Base-by-base conservation (phyloP, 2,329 filamentous ascomycete species). In the Fusarium napiforme region DNA sequence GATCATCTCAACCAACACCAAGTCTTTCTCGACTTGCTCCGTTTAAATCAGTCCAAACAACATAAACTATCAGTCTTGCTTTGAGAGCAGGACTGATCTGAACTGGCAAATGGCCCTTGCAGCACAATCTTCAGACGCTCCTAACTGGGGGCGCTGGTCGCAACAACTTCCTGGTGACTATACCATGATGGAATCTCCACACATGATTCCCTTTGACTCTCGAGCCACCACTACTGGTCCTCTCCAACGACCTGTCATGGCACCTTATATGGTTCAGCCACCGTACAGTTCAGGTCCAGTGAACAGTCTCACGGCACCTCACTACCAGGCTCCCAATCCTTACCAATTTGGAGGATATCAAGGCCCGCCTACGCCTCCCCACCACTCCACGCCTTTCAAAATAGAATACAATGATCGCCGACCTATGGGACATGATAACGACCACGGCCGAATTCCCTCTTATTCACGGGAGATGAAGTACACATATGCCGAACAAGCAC, bases 101-200 rank as follows among this genome's bases (percentile, higher is more conserved):
- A 58, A 65, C 42, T 63, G 50, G 62, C 74, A 77, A 72, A 83
- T 90, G 86, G 85, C 86, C 75, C 83, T 88, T 76, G 83, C 85
- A 64, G 81, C 84, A 78, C 84, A 86, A 77, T 79, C 84, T 62
- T 80, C 84, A 67, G 82, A 82, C 52, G 77, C 83, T 72, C 82
- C 84, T 60, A 83, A 81, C 81, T 91, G 89, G 89, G 85, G 83
- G 76, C 87, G 87, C 74, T 90, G 87, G 86, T 81, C 85, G 72
- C 80, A 86, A 67, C 87, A 88, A 46, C 84, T 88, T 49, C 82
- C 81, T 19, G 75, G 80, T 55, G 85, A 87, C 42, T 89, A 87
- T 75, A 70, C 78, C 67, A 83, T 87, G 79, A 85, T 89, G 83
- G 85, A 87, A 53, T 75, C 82, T 32, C 81, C 83, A 23, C 78